Evolutionary conservation across 1,284 basidiomycete species (phyloP), one percentile per base, ranked within the genome.

Genomic region (Cryptococcus jaspeensis): DNA sequence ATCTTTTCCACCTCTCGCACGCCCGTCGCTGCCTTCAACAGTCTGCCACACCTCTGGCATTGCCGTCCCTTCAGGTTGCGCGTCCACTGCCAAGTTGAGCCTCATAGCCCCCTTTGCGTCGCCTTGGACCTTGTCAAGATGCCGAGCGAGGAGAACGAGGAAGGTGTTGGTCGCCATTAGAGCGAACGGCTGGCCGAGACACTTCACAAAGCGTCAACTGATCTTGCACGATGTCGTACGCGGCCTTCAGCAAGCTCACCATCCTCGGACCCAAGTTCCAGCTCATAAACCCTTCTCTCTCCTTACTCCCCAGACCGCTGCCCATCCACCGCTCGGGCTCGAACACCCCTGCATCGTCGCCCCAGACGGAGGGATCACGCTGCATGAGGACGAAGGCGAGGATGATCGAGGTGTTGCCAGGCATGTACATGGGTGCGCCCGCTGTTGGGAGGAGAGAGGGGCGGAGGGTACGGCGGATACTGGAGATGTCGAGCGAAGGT

Each of bases 221-320:
- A 7, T 35, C 28, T 32, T 32, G 28, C 9, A 32, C 9, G 5
- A 32, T n/a, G 41, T 35, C 38, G 2, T 28, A n/a, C 40, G n/a
- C 13, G 23, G 25, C 15, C 28, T 15, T 39, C 16, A 32, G 32
- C 1, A 15, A 37, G 60, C 66, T 51, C 42, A 71, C 72, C 63
- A 68, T 72, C 50, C 72, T 64, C 9, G 72, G 71, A 9, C 72
- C 72, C 23, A 62, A 42, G 56, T 68, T 69, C 65, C 70, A 74
- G 20, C 64, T 59, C 59, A 65, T 64, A 45, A 64, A 72, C 12
- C 56, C 66, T 44, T 68, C 67, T 28, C 64, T 52, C 50, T 69
- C 62, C 16, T 35, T 45, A 23, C 59, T 57, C 7, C 53, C 55
- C 43, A 60, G 35, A 4, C 58, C 63, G 22, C 45, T 53, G 32